Evolutionary conservation across 2,329 filamentous ascomycete species (phyloP).

Genomic region (Aaosphaeria arxii): DNA sequence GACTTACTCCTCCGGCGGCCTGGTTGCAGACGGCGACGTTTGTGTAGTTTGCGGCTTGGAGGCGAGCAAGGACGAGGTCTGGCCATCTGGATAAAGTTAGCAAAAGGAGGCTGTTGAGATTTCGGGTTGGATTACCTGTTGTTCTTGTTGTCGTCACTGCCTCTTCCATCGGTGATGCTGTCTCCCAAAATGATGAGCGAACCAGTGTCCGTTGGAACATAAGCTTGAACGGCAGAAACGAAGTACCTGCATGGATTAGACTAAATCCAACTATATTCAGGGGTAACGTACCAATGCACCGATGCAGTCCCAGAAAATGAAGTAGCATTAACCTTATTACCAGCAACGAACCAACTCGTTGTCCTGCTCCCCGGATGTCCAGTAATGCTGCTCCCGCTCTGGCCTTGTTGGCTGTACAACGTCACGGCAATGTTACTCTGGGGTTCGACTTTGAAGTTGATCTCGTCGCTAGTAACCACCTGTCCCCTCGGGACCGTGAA

Average conservation of each 20-base stretch:
- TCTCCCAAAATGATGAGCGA: slow-evolving; percentile 57
- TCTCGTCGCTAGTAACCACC: slow-evolving; percentile 58
- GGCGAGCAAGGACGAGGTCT: slow-evolving; percentile 42
- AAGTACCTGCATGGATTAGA: slow-evolving; percentile 52
- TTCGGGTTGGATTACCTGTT: slow-evolving; percentile 39
- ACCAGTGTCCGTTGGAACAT: slow-evolving; percentile 40
- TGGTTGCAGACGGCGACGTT: slow-evolving; percentile 48
- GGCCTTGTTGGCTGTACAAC: slow-evolving; percentile 56
- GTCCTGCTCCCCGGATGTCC: slow-evolving; percentile 64
- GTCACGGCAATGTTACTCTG: slow-evolving; percentile 54
- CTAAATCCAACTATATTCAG: not conserved
- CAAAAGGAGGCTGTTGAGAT: not conserved
- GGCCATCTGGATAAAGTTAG: slow-evolving; percentile 34
- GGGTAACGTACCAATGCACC: slow-evolving; percentile 38
- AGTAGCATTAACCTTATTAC: slow-evolving; percentile 51
- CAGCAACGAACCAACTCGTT: slow-evolving; percentile 55
- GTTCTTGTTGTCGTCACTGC: slow-evolving; percentile 57
- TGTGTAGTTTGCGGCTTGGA: slow-evolving; percentile 34
- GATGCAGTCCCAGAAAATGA: slow-evolving; percentile 43
- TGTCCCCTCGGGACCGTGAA: slow-evolving; percentile 54
- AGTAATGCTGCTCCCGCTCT: slow-evolving; percentile 55
- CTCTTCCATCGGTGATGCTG: slow-evolving; percentile 62
- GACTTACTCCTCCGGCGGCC: not conserved
- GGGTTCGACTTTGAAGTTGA: slow-evolving; percentile 47
- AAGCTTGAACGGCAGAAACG: slow-evolving; percentile 54